Evolutionary conservation across 805 yeast genomes (phyloP), one percentile per base, ranked within the genome.

Genomic region (Starmera dryadoides): DNA sequence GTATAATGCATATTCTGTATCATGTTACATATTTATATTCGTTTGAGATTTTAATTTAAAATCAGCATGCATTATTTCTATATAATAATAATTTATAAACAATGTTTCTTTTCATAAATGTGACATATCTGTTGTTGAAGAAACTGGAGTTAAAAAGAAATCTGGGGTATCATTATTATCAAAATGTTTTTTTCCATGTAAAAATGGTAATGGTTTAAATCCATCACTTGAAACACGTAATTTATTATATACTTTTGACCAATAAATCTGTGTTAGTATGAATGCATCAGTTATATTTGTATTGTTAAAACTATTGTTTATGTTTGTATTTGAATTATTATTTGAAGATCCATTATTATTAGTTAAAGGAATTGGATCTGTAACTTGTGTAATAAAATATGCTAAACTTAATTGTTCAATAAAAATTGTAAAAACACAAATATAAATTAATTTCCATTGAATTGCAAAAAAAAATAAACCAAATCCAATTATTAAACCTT

Each of bases 281-380:
- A 50, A 50, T 1, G 39, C 39, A n/a, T 49, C 53, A 12, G 40
- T 34, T 8, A 46, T 35, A 6, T 28, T 29, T 12, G 47, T 50
- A n/a, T n/a, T n/a, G n/a, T n/a, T n/a, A n/a, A n/a, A n/a, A n/a
- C n/a, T n/a, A n/a, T n/a, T n/a, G n/a, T n/a, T n/a, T n/a, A n/a
- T n/a, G n/a, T n/a, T n/a, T n/a, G n/a, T n/a, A n/a, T n/a, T n/a
- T n/a, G n/a, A n/a, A n/a, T n/a, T n/a, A n/a, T n/a, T n/a, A n/a
- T n/a, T n/a, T n/a, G n/a, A n/a, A n/a, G n/a, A n/a, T n/a, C n/a
- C n/a, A n/a, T n/a, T n/a, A n/a, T n/a, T n/a, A n/a, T n/a, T n/a
- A n/a, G n/a, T n/a, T n/a, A n/a, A n/a, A 3, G 49, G 50, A 4
- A 47, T 17, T 2, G 53, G 52, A 35, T 45, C 48, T 4, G 53